Conservation (phyloP, 2,329 filamentous ascomycete species). For the Zymoseptoria crescenta region DNA sequence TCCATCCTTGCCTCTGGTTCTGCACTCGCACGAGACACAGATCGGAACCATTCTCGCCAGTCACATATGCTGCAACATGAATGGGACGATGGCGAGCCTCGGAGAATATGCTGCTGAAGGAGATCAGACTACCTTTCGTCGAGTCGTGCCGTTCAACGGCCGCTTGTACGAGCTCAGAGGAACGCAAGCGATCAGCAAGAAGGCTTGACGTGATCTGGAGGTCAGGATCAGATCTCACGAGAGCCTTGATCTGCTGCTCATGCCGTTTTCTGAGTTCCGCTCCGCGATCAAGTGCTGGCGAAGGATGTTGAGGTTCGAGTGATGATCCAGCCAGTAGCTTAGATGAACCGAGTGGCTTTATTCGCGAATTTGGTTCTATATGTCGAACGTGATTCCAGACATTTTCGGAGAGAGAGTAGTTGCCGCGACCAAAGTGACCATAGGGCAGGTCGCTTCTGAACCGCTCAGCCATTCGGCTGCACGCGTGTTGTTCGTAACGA, state of each 20-base stretch:
- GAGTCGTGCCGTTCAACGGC: slow-evolving; percentile 33
- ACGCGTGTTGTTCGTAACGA: slow-evolving; percentile 10
- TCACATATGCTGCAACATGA: slow-evolving; percentile 27
- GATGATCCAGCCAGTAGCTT: neutral
- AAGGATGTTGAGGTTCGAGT: neutral
- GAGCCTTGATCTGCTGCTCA: slow-evolving; percentile 13
- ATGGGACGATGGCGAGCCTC: slow-evolving; percentile 25
- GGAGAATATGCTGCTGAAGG: slow-evolving; percentile 49
- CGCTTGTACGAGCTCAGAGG: slow-evolving; percentile 28
- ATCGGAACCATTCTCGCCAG: slow-evolving; percentile 52
- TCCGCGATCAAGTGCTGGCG: neutral
- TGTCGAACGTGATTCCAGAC: slow-evolving; percentile 33
- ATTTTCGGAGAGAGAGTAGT: slow-evolving; percentile 41
- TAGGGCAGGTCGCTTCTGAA: slow-evolving; percentile 42
- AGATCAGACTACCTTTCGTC: slow-evolving; percentile 41
- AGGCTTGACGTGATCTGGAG: slow-evolving; percentile 14
- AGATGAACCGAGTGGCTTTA: neutral
- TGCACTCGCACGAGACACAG: slow-evolving; percentile 49
- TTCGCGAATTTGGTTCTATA: neutral
- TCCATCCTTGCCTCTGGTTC: slow-evolving; percentile 50
- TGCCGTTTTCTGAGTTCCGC: slow-evolving; percentile 4
- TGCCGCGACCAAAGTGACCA: slow-evolving; percentile 46
- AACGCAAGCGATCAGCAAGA: slow-evolving; percentile 15
- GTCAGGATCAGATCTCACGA: slow-evolving; percentile 17
- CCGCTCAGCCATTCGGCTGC: slow-evolving; percentile 52